Base-by-base conservation (phyloP, 768 basidiomycete genomes). In the Cystobasidium onofrii region DNA sequence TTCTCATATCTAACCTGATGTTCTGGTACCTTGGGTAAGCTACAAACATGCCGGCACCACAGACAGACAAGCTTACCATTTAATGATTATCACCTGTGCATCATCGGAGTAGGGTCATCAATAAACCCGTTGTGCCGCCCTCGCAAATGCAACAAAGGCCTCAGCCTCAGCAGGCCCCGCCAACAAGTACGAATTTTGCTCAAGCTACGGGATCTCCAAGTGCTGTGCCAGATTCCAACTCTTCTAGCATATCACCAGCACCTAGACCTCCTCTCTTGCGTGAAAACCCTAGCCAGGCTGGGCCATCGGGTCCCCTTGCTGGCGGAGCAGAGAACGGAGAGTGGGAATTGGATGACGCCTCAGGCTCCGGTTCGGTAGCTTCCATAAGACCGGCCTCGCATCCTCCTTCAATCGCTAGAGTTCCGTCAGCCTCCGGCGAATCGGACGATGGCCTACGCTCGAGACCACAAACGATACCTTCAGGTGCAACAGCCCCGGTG, bases 1-100 rank as follows among this genome's bases (percentile, higher is more conserved):
- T 84, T 9, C 74, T 83, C 18, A 84, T 84, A 57, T 83, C 83
- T 29, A 92, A 92, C 80, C 83, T 92, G 78, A 96, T 95, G 92
- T 98, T 99, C 85, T 99, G 96, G 96, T 99, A 98, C 80, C 85
- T 99, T 43, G 92, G 94, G 15, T 88, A 97, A 77, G 98, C 97
- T 82, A 13, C 66, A 31, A 77, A 17, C 31, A 74, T 33, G 34
- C 70, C 75, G 61, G 44, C 71, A 43, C 66, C 77, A 62, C 61
- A 65, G 27, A 72, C 33, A 34, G 66, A 76, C 52, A 71, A 31
- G 44, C 67, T 50, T 60, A 54, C 54, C 76, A 41, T 65, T 72
- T 66, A n/a, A n/a, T n/a, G n/a, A n/a, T n/a, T n/a, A n/a, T n/a
- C n/a, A n/a, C n/a, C n/a, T n/a, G n/a, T n/a, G n/a, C n/a, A n/a